Conservation (phyloP, 1,284 basidiomycete species). For the Cryptococcus sp. region DNA sequence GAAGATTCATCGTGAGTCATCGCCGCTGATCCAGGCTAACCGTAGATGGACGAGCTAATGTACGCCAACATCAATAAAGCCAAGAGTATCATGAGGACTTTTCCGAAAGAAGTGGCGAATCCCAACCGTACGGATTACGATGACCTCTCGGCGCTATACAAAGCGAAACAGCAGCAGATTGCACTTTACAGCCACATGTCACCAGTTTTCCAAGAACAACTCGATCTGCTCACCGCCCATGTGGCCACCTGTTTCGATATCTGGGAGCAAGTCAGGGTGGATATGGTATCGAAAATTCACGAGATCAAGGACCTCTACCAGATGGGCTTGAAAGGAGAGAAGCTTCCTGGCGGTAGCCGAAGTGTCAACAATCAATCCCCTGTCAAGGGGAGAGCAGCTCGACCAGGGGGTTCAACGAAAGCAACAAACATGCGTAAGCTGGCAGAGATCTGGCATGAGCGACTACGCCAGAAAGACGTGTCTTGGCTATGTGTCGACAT, state of each 20-base stretch:
- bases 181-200: neutral
- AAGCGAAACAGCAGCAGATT: neutral
- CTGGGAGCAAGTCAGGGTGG: constrained; percentile 2
- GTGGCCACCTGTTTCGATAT: constrained; percentile 2
- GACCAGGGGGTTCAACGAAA: neutral
- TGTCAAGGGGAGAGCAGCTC: constrained; percentile 3
- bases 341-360: neutral
- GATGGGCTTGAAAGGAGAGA: neutral
- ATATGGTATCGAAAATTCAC: neutral
- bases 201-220: too few relatives aligned
- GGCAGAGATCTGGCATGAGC: constrained; percentile 21
- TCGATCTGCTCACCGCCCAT: too few relatives aligned
- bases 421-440: constrained; percentile 20
- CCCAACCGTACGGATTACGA: constrained; percentile 6
- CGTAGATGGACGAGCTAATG: constrained; percentile 31
- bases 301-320: neutral
- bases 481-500: constrained; percentile 7
- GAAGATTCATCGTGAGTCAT: constrained; percentile 28
- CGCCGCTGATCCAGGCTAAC: constrained; percentile 1
- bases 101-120: constrained; percentile 10
- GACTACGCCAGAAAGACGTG: constrained; percentile 5
- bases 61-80: constrained; percentile 7
- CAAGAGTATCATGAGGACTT: constrained; percentile 14
- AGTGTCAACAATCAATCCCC: constrained; percentile 3
- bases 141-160: constrained; percentile 3